Conservation (phyloP, 2,329 filamentous ascomycete species). For the Aspergillus felis region DNA sequence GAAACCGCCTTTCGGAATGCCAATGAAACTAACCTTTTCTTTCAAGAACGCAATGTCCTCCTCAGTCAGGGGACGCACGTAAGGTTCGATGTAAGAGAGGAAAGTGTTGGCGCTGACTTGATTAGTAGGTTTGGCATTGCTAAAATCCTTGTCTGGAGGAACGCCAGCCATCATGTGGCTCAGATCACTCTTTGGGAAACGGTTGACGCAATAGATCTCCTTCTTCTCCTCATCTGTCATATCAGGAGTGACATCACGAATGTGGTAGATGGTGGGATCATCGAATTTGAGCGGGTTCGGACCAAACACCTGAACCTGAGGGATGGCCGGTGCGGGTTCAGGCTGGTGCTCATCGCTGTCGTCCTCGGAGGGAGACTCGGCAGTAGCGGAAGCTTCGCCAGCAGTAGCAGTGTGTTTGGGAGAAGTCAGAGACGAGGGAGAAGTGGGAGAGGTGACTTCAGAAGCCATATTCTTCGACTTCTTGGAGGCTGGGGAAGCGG, state of each 20-base stretch:
- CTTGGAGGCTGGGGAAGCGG: slow-evolving; percentile 37
- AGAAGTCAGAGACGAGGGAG: slow-evolving; percentile 40
- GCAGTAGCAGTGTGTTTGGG: slow-evolving; percentile 41
- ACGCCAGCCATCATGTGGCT: slow-evolving; percentile 81
- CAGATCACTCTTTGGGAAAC: slow-evolving; percentile 77
- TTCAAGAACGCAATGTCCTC: slow-evolving; percentile 91
- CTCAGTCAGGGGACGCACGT: slow-evolving; percentile 82
- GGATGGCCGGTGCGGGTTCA: slow-evolving; percentile 57
- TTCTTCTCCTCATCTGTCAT: slow-evolving; percentile 85
- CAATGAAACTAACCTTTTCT: slow-evolving; percentile 55
- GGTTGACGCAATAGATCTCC: slow-evolving; percentile 80
- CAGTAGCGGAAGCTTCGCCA: slow-evolving; percentile 58
- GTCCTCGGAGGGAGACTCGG: slow-evolving; percentile 60
- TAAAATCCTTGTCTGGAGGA: slow-evolving; percentile 92
- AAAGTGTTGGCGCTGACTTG: slow-evolving; percentile 95
- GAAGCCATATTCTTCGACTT: slow-evolving; percentile 35
- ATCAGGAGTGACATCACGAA: slow-evolving; percentile 66
- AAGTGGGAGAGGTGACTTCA: slow-evolving; percentile 37
- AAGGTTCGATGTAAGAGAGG: slow-evolving; percentile 86
- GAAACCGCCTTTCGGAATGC: slow-evolving; percentile 13
- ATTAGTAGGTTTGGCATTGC: slow-evolving; percentile 84
- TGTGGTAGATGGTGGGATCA: slow-evolving; percentile 93
- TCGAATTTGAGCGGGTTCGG: slow-evolving; percentile 86
- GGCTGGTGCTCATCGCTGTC: slow-evolving; percentile 58
- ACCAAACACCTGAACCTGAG: slow-evolving; percentile 82